Base-by-base conservation (phyloP, 2,329 filamentous ascomycete genomes). In the Fusarium incarnatum region DNA sequence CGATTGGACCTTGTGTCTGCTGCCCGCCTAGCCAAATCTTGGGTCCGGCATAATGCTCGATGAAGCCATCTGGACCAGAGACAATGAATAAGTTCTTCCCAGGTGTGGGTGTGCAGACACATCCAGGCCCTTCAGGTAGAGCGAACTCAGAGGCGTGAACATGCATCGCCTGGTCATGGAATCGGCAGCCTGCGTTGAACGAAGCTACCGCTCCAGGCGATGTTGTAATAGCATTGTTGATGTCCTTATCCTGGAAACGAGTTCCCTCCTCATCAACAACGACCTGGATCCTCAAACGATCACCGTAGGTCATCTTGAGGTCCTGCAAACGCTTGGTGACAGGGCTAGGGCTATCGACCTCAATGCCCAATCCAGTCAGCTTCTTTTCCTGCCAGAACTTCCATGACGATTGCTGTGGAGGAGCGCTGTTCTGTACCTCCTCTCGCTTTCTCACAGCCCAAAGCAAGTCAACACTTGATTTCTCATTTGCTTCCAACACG, bases 21-120 rank as follows among this genome's bases (percentile, higher is more conserved):
- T 83, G 83, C 1, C 94, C 93, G 28, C 86, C 86, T 13, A 85
- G 82, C 92, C 93, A 97, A 5, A 88, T 81, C 81, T 97, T 97
- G 12, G 89, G 65, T 2, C 96, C 95, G 4, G 94, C 93, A 81
- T 92, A 93, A 69, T 91, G 87, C 45, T 88, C 86, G 41, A 98
- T 86, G 80, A 98, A 98, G 1, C 96, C 95, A 56, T 97, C 93
- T 0, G 96, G 95, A 0, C 96, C 96, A 1, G 94, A 97, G 2
- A 98, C 88, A 59, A 97, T 84, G n/a, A 98, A 83, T 22, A 97
- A 78, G 64, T 89, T 90, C 68, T 86, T 87, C 2, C 87, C 85
- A 2, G 80, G 74, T 13, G 54, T 42, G 13, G 69, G 48, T 2
- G 68, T 67, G 64, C 79, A 81, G 8, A 67, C 59, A 68, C 78